phyloP scores from a whole-genome alignment of 352 stramenopile genomes.

The Pythium monospermum region DNA sequence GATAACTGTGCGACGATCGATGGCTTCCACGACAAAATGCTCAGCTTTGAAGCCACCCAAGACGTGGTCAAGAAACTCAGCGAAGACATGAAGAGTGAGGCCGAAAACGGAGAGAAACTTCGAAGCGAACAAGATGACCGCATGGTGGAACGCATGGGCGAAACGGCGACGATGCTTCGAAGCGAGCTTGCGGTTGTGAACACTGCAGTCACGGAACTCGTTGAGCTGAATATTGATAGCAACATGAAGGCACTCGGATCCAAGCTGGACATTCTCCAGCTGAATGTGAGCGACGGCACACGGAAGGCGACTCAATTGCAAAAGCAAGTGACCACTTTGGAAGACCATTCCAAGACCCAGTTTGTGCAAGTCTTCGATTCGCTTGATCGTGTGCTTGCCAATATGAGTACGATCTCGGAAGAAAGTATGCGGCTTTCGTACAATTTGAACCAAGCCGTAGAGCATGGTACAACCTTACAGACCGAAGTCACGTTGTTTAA shows the following conservation, averaged over 20 bases:
- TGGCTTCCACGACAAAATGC: conserved; percentile 40
- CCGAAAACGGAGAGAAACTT: conserved; percentile 33
- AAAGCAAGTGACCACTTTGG: conserved; percentile 44
- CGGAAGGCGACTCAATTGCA: conserved; percentile 52
- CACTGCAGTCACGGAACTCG: conserved; percentile 39
- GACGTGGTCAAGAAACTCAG: conserved; percentile 33
- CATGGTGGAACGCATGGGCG: conserved; percentile 47
- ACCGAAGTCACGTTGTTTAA: conserved; percentile 46
- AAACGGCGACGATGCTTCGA: conserved; percentile 43
- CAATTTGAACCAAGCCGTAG: conserved; percentile 54
- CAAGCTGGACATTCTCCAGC: conserved; percentile 52
- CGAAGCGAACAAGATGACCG: conserved; percentile 48
- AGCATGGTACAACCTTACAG: conserved; percentile 39
- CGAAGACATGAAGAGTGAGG: conserved; percentile 35
- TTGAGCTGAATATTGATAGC: conserved; percentile 51
- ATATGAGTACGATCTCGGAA: conserved; percentile 63
- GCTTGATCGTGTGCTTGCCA: conserved; percentile 53
- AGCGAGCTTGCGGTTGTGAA: conserved; percentile 49
- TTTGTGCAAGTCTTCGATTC: conserved; percentile 65
- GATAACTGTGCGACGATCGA: conserved; percentile 23
- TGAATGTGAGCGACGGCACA: conserved; percentile 46
- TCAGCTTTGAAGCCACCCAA: conserved; percentile 57
- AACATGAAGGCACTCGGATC: conserved; percentile 46
- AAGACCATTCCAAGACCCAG: conserved; percentile 57
- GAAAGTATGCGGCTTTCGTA: conserved; percentile 68